Evolutionary conservation across 2,329 filamentous ascomycete species (phyloP).

Genomic region (Pyricularia pennisetigena): DNA sequence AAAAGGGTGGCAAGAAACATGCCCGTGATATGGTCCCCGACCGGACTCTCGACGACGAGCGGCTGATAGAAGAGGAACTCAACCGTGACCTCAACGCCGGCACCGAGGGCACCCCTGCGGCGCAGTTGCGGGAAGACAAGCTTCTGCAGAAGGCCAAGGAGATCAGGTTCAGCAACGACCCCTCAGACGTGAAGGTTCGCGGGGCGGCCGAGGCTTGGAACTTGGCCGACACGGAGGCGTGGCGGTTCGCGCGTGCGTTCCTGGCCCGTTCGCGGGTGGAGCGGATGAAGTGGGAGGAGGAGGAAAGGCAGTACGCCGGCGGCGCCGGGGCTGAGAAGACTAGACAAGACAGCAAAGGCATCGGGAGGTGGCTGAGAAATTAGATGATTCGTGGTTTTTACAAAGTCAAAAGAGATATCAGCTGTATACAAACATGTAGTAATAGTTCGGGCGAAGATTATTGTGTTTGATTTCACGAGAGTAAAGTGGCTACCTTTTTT

Average conservation of each 20-base stretch:
- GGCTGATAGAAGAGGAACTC: constrained; percentile 33
- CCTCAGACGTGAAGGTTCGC: constrained; percentile 34
- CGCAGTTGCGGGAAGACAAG: constrained; percentile 30
- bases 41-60: constrained; percentile 20
- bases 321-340: constrained; percentile 45
- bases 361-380: neutral
- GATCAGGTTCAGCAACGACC: constrained; percentile 29
- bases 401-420: neutral
- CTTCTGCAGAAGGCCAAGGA: constrained; percentile 39
- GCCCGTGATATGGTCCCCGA: constrained; percentile 20
- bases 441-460: neutral
- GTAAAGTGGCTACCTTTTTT: neutral
- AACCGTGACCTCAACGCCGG: constrained; percentile 23
- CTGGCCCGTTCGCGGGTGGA: constrained; percentile 53
- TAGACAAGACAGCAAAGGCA: constrained; percentile 15
- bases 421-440: neutral
- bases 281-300: constrained; percentile 58
- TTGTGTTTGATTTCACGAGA: neutral
- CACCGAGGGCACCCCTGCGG: constrained; percentile 20
- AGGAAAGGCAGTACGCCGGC: constrained; percentile 54
- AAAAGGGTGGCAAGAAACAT: constrained; percentile 21
- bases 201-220: constrained; percentile 56
- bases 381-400: neutral
- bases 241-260: constrained; percentile 64
- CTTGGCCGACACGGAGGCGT: constrained; percentile 65